Conservation (phyloP, 2,329 filamentous ascomycete genomes). For the Zymoseptoria passerinii region DNA sequence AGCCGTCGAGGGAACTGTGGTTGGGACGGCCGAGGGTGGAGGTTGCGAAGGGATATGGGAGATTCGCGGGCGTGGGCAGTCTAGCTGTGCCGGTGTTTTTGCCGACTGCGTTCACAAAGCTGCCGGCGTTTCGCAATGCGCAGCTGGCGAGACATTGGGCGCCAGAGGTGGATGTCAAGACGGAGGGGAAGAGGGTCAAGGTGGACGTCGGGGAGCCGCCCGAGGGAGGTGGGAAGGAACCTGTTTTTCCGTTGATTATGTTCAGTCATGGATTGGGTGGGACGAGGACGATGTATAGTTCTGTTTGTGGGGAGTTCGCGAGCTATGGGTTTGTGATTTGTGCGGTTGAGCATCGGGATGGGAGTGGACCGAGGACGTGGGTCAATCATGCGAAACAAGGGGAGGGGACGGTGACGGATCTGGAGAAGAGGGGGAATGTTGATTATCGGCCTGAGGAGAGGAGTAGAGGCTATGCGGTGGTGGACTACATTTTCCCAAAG, state of each 20-base stretch:
- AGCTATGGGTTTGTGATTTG: conserved; percentile 59
- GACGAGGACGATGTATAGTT: conserved; percentile 54
- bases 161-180: conserved; percentile 33
- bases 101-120: conserved; percentile 55
- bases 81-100: conserved; percentile 48
- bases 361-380: conserved; percentile 53
- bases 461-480: conserved; percentile 21
- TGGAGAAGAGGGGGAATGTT: conserved; percentile 18
- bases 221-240: conserved; percentile 30
- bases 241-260: conserved; percentile 53
- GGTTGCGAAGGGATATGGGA: conserved; percentile 54
- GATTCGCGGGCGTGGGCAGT: conserved; percentile 47
- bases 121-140: conserved; percentile 57
- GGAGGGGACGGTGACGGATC: conserved; percentile 30
- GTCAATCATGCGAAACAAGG: conserved; percentile 46
- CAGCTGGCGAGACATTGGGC: conserved; percentile 47
- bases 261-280: conserved; percentile 61
- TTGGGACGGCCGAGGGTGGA: conserved; percentile 50
- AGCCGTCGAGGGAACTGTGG: conserved; percentile 52
- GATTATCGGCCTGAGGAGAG: conserved; percentile 21
- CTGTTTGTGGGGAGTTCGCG: conserved; percentile 57
- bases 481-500: conserved; percentile 56
- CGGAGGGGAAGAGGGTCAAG: conserved; percentile 35
- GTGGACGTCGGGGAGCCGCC: conserved; percentile 34
- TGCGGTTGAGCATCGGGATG: conserved; percentile 58